Evolutionary conservation across 441 rosid genomes (phyloP), one percentile per base, ranked within the genome.

Genomic region (Croton laevigatus): DNA sequence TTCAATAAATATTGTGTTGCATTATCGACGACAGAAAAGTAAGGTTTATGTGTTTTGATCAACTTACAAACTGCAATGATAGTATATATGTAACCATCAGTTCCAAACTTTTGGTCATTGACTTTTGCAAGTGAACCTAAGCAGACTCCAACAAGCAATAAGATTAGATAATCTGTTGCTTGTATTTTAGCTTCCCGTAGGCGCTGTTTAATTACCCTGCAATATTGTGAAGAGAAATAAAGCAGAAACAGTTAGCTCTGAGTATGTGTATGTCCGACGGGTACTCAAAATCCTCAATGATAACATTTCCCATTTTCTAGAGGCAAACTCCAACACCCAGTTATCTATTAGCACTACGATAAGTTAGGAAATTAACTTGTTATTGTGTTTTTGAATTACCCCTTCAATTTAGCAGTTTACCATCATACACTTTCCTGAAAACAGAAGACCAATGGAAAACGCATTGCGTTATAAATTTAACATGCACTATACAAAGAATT

Each of bases 21-120:
- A 27, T 27, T 27, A 27, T 27, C 32, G 2, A 27, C 32, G 32
- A 27, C 32, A 27, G 32, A 27, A 27, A 27, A 27, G 32, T 27
- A 27, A 27, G 32, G 32, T 27, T 27, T 27, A 27, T 27, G 32
- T 36, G 45, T 63, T 44, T 12, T 64, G 23, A 19, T 42, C 22
- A 62, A 87, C 98, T 92, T 86, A 91, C 98, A 94, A 49, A 94
- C 91, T 52, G 94, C 99, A 54, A 92, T 94, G 55, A 91, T 89
- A 34, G 98, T 86, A 48, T 92, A 86, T 53, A 87, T 82, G 61
- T 91, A 94, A 74, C 96, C 93, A 46, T 80, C 71, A 36, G 82
- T 86, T 63, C 98, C 98, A 38, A 94, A 89, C 70, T 78, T 87
- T 77, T 84, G 80, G 70, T 92, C 97, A 20, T 85, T 84, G 38